phyloP scores from a whole-genome alignment of 768 basidiomycete species.

The Postia placenta region DNA sequence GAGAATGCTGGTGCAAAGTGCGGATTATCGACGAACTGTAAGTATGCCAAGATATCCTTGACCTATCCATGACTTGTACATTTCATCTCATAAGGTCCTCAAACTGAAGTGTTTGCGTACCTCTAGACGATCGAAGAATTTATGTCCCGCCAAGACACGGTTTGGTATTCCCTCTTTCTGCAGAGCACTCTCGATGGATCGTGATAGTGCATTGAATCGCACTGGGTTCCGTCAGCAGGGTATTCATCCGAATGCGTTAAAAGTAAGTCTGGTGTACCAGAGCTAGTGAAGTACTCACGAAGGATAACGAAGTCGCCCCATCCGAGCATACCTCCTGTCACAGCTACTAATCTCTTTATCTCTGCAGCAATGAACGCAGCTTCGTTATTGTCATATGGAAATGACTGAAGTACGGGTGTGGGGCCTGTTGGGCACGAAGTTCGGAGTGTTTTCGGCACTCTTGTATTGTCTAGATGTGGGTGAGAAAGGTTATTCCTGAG shows the following conservation, averaged over 20 bases:
- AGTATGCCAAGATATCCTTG: conserved; percentile 76
- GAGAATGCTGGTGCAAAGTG: conserved; percentile 58
- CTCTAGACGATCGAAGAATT: conserved; percentile 83
- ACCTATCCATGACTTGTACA: conserved; percentile 37
- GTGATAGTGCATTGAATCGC: conserved; percentile 75
- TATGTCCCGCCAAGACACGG: conserved; percentile 71
- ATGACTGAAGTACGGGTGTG: conserved; percentile 50
- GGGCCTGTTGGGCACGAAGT: conserved; percentile 62
- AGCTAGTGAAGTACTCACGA: too few species aligned
- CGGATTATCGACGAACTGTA: conserved; percentile 79
- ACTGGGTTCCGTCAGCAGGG: conserved; percentile 35
- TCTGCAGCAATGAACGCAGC: conserved; percentile 68
- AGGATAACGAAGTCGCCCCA: conserved; percentile 83
- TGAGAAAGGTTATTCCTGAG: too few species aligned
- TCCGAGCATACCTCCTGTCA: conserved; percentile 61
- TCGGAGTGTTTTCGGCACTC: conserved; percentile 68
- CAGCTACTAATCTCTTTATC: conserved; percentile 71
- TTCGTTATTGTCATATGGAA: conserved; percentile 54
- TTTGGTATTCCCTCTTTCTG: conserved; percentile 77
- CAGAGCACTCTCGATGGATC: conserved; percentile 67
- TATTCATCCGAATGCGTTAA: background rate
- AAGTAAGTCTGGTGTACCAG: too few species aligned
- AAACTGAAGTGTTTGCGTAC: conserved; percentile 26
- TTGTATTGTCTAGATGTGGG: conserved; percentile 68
- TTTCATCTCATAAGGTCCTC: background rate